Evolutionary conservation across 768 basidiomycete genomes (phyloP).

Genomic region (Trametes coccinea): DNA sequence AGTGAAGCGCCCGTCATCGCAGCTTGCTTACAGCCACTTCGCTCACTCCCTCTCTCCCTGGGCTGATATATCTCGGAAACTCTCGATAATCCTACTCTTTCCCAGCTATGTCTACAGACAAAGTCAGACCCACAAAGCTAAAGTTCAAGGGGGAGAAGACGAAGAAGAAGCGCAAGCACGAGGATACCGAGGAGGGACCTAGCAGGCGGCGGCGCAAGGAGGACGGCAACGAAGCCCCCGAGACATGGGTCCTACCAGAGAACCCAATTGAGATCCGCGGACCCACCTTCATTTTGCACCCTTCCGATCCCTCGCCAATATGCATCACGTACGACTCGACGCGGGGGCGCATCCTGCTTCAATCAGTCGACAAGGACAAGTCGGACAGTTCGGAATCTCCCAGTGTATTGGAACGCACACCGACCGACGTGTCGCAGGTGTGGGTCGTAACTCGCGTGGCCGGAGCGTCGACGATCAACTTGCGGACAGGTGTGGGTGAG

Average conservation of each 20-base stretch:
- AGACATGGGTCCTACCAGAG: constrained; percentile 80
- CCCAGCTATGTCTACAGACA: constrained; percentile 39
- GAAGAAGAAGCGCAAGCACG: constrained; percentile 79
- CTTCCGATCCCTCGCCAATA: constrained; percentile 76
- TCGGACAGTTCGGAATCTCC: constrained; percentile 46
- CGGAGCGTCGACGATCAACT: constrained; percentile 80
- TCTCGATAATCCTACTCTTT: background rate
- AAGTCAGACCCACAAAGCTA: constrained; percentile 71
- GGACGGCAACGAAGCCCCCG: constrained; percentile 65
- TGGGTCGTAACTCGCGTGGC: constrained; percentile 90
- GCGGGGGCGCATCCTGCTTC: constrained; percentile 67
- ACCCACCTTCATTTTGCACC: constrained; percentile 84
- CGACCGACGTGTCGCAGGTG: constrained; percentile 83
- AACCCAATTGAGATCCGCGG: constrained; percentile 74
- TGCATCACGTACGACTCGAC: constrained; percentile 79
- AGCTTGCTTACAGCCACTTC: background rate
- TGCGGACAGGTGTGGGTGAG: constrained; percentile 84
- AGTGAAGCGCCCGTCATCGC: background rate
- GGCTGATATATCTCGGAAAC: constrained; percentile 31
- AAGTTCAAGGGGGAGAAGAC: constrained; percentile 89
- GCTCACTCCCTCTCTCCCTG: background rate
- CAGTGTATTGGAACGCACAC: constrained; percentile 62
- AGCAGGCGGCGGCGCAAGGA: constrained; percentile 49
- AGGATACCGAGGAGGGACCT: constrained; percentile 48
- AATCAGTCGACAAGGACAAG: constrained; percentile 61